Conservation (phyloP, 2,329 filamentous ascomycete genomes). For the Sphaceloma murrayae region DNA sequence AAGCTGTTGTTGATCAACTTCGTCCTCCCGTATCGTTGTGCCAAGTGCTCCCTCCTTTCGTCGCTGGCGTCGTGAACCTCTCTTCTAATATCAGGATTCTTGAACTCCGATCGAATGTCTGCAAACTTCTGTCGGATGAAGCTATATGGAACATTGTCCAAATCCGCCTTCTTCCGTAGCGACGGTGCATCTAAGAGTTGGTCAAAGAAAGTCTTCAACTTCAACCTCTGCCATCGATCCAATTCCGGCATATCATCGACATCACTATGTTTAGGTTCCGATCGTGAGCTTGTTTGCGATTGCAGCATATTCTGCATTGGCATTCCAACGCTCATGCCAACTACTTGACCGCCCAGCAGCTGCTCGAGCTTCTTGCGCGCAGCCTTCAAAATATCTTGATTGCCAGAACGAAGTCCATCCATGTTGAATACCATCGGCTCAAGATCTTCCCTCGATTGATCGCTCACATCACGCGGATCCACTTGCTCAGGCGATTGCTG, state of each 20-base stretch:
- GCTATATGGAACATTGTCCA: slow-evolving; percentile 8
- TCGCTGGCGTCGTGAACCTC: slow-evolving; percentile 8
- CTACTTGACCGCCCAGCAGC: slow-evolving; percentile 4
- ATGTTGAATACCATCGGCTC: slow-evolving; percentile 2
- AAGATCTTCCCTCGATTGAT: slow-evolving; percentile 1
- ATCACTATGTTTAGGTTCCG: slow-evolving; percentile 28
- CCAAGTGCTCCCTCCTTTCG: slow-evolving; percentile 11
- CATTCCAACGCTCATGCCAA: slow-evolving; percentile 14
- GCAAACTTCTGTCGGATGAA: slow-evolving; percentile 15
- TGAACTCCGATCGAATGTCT: slow-evolving; percentile 8
- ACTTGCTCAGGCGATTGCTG: background rate
- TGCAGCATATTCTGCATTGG: slow-evolving; percentile 1
- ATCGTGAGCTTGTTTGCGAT: slow-evolving; percentile 3
- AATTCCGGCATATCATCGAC: slow-evolving; percentile 32
- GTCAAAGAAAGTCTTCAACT: slow-evolving; percentile 14
- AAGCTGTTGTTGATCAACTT: slow-evolving; percentile 15
- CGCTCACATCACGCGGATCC: background rate
- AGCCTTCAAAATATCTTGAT: slow-evolving; percentile 18
- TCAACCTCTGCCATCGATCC: slow-evolving; percentile 14
- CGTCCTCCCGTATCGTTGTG: slow-evolving; percentile 13
- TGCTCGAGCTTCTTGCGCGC: slow-evolving; percentile 7
- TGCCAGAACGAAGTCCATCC: slow-evolving; percentile 5
- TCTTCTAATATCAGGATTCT: slow-evolving; percentile 13
- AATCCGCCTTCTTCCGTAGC: background rate
- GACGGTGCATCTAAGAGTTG: slow-evolving; percentile 2